phyloP scores from a whole-genome alignment of 1,139 yeast genomes.

The Geotrichum klebahnii region DNA sequence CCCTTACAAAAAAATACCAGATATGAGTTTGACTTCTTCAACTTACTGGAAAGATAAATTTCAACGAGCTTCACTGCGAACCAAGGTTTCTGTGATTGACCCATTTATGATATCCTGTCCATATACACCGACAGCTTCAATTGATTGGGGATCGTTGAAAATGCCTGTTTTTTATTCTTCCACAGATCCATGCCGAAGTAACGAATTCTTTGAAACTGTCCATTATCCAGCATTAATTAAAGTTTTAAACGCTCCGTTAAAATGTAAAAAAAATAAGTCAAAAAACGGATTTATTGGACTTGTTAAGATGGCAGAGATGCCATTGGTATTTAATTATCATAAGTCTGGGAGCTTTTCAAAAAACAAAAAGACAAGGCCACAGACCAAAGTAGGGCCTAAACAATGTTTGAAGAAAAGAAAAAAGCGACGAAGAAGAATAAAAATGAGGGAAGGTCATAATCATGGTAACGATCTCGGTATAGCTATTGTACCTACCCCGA shows the following conservation, averaged over 20 bases:
- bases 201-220: constrained; percentile 7
- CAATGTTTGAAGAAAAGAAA: neutral
- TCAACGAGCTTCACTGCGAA: constrained; percentile 9
- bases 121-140: constrained; percentile 7
- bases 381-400: neutral
- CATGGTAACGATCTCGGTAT: too few relatives aligned
- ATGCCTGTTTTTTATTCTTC: constrained; percentile 9
- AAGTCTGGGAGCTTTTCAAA: too few relatives aligned
- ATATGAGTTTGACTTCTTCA: constrained; percentile 12
- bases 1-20: neutral
- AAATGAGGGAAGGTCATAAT: too few relatives aligned
- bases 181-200: neutral
- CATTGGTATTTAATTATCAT: too few relatives aligned
- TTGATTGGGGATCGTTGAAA: constrained; percentile 13
- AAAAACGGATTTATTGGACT: too few relatives aligned
- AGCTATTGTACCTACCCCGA: constrained; percentile 9
- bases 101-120: constrained; percentile 17
- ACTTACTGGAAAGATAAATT: constrained; percentile 19
- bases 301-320: too few relatives aligned
- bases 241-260: neutral
- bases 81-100: constrained; percentile 13
- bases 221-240: constrained; percentile 1
- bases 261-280: neutral
- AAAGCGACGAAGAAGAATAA: neutral
- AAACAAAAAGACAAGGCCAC: neutral